These are phyloP conservation scores for Camelina laxa DNA, from an alignment of 345 rosid genomes.

Conservation along the genomic window DNA sequence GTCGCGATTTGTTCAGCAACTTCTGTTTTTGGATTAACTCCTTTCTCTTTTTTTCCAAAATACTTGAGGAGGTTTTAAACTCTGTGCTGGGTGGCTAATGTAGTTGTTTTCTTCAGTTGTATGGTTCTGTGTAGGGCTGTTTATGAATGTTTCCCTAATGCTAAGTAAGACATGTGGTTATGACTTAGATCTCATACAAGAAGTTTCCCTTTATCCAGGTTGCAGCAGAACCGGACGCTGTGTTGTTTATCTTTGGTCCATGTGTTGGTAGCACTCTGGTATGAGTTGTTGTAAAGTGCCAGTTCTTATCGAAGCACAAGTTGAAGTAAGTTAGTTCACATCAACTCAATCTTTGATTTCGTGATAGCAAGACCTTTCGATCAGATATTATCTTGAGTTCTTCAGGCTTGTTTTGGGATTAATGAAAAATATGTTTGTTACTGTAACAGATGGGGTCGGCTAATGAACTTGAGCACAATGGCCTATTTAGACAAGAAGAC, in stretches of 20 bases:
- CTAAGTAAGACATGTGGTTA: slow-evolving; percentile 15
- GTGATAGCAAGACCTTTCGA: background rate
- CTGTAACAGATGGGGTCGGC: slow-evolving; percentile 46
- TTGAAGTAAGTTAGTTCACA: slow-evolving; percentile 43
- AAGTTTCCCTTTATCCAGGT: slow-evolving; percentile 18
- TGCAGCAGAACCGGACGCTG: slow-evolving; percentile 14
- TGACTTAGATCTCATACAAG: slow-evolving; percentile 14
- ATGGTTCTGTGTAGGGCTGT: no score
- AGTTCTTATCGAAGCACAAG: slow-evolving; percentile 43
- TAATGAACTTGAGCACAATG: slow-evolving; percentile 45
- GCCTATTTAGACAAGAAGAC: slow-evolving; percentile 41
- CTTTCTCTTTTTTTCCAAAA: no score
- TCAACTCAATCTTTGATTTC: background rate
- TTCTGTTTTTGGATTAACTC: background rate
- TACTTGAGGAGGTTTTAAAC: no score
- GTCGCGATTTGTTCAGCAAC: background rate
- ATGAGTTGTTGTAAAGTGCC: slow-evolving; percentile 42
- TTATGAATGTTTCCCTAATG: slow-evolving; percentile 11
- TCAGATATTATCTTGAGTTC: slow-evolving; percentile 15
- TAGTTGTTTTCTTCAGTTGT: background rate
- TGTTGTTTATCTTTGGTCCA: slow-evolving; percentile 34
- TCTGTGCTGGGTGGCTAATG: background rate
- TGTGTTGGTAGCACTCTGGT: slow-evolving; percentile 42
- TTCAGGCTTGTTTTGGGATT: slow-evolving; percentile 4
- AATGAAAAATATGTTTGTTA: slow-evolving; percentile 8